These are phyloP conservation scores for Tolypocladium nubicola DNA, from an alignment of 2,329 filamentous ascomycete species.

Conservation along the genomic window DNA sequence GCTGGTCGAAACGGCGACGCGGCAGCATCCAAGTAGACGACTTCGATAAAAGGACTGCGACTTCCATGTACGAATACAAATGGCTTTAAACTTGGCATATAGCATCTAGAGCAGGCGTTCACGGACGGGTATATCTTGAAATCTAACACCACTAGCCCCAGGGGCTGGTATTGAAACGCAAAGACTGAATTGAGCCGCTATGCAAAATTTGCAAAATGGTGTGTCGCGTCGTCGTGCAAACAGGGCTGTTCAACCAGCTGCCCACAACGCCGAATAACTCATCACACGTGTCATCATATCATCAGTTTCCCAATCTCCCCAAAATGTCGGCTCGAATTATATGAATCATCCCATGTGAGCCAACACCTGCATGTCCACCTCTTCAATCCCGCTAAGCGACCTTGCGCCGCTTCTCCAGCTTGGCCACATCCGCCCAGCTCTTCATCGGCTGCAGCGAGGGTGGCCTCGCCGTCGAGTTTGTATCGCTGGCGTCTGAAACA, in stretches of 20 bases:
- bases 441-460: slow-evolving; percentile 23
- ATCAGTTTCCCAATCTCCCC: not conserved
- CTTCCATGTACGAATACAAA: not conserved
- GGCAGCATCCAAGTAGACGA: not conserved
- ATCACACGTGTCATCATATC: not conserved
- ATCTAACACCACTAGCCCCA: not conserved
- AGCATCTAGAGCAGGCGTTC: not conserved
- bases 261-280: not conserved
- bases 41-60: not conserved
- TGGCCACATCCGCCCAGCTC: slow-evolving; percentile 31
- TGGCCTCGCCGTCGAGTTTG: slow-evolving; percentile 8
- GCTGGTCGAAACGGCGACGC: not conserved
- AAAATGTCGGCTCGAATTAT: not conserved
- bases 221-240: not conserved
- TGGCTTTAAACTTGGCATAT: not conserved
- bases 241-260: not conserved
- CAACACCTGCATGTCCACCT: not conserved
- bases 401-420: slow-evolving; percentile 9
- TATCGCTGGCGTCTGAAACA: slow-evolving; percentile 4
- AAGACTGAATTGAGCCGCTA: not conserved
- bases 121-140: not conserved
- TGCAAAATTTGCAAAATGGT: not conserved
- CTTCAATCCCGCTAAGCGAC: not conserved
- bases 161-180: not conserved
- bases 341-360: not conserved